These are phyloP conservation scores for Geotrichum europaeum DNA, from an alignment of 1,139 yeast genomes.

Conservation along the genomic window DNA sequence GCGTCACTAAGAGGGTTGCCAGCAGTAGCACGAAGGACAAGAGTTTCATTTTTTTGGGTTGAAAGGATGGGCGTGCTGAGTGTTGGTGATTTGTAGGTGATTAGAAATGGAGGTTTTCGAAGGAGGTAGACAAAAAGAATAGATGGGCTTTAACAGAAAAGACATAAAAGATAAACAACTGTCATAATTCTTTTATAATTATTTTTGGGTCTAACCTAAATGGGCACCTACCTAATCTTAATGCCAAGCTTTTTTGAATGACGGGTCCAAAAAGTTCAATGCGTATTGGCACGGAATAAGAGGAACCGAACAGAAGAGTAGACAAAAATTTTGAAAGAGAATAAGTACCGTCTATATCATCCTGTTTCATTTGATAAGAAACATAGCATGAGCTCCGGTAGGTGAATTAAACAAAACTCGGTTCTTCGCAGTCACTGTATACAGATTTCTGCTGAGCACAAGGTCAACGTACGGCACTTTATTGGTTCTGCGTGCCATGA, in stretches of 20 bases:
- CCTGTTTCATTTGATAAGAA: too few species aligned
- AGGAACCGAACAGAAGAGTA: background rate
- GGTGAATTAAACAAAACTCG: background rate
- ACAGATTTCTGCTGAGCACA: background rate
- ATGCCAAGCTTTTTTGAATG: background rate
- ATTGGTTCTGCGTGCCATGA: background rate
- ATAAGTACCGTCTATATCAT: too few species aligned
- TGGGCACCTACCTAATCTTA: background rate
- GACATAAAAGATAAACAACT: background rate
- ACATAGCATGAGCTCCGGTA: background rate
- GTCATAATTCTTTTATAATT: background rate
- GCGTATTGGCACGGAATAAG: background rate
- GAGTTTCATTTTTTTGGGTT: background rate
- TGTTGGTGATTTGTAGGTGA: conserved; percentile 6
- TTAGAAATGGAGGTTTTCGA: background rate
- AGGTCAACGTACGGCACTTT: background rate
- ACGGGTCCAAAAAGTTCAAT: background rate
- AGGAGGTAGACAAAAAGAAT: conserved; percentile 1
- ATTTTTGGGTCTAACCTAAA: background rate
- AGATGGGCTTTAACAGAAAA: background rate
- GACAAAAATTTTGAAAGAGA: background rate
- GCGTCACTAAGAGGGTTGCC: background rate
- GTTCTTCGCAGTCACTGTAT: background rate
- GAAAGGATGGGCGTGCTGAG: background rate
- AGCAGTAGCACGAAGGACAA: conserved; percentile 6